Evolutionary conservation across 169 alveolate species (phyloP).

Genomic region (Babesia ovata): DNA sequence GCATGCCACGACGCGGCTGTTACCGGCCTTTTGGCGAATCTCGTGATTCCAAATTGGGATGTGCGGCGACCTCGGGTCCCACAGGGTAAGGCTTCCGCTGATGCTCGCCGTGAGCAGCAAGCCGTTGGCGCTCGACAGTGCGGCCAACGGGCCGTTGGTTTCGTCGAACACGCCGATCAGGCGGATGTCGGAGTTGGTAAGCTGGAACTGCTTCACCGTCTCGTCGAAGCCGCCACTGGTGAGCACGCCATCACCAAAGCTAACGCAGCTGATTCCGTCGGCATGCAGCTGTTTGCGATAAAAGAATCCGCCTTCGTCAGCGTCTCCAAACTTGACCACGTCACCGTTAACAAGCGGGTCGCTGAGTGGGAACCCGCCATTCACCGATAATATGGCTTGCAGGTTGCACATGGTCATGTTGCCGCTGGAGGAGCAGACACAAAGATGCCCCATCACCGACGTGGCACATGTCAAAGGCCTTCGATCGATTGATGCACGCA

Average conservation of each 20-base stretch:
- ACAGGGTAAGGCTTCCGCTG: slow-evolving; percentile 56
- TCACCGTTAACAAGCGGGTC: background rate
- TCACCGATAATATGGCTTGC: slow-evolving; percentile 1
- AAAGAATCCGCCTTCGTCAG: slow-evolving; percentile 14
- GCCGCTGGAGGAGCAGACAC: slow-evolving; percentile 45
- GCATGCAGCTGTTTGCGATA: slow-evolving; percentile 56
- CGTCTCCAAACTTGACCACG: background rate
- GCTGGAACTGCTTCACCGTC: slow-evolving; percentile 66
- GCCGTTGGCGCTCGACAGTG: slow-evolving; percentile 30
- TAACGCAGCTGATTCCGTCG: slow-evolving; percentile 70
- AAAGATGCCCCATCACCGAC: slow-evolving; percentile 9
- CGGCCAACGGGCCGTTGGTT: slow-evolving; percentile 26
- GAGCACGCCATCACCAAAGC: slow-evolving; percentile 48
- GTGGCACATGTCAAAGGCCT: slow-evolving; percentile 37
- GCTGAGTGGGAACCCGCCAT: background rate
- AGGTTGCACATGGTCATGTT: slow-evolving; percentile 39
- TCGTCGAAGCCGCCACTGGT: slow-evolving; percentile 76
- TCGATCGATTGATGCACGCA: slow-evolving; percentile 23
- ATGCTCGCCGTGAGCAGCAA: slow-evolving; percentile 37
- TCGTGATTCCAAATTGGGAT: slow-evolving; percentile 67
- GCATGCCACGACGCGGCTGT: slow-evolving; percentile 32
- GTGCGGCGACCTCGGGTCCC: slow-evolving; percentile 63
- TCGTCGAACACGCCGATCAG: slow-evolving; percentile 64
- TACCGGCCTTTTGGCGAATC: slow-evolving; percentile 7
- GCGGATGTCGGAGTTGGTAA: slow-evolving; percentile 49